phyloP scores from a whole-genome alignment of 2,329 filamentous ascomycete genomes.

The Alternaria rosae region DNA sequence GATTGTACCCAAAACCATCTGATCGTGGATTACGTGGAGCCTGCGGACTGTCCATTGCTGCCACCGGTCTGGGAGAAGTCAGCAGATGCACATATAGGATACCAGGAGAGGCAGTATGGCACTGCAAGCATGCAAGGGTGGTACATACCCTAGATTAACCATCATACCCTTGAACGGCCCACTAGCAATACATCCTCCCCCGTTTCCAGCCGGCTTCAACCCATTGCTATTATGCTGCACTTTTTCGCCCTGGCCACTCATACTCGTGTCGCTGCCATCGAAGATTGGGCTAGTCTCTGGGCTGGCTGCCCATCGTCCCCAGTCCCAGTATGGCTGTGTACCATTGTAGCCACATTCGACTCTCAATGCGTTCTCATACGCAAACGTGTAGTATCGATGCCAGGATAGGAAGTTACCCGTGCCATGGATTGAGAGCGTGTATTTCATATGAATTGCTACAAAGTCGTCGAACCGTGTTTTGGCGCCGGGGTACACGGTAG shows the following conservation, averaged over 20 bases:
- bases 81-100: neutral
- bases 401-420: constrained; percentile 50
- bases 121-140: neutral
- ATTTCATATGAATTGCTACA: constrained; percentile 48
- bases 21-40: constrained; percentile 46
- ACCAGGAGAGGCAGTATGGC: neutral
- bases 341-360: constrained; percentile 55
- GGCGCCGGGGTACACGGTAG: constrained; percentile 40
- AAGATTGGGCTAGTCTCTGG: constrained; percentile 61
- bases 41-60: constrained; percentile 25
- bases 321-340: constrained; percentile 62
- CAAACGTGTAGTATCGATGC: constrained; percentile 54
- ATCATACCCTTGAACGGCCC: constrained; percentile 59
- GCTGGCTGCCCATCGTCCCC: constrained; percentile 57
- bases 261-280: constrained; percentile 61
- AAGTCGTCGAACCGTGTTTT: constrained; percentile 49
- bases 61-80: constrained; percentile 29
- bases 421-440: constrained; percentile 43
- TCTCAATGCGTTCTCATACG: constrained; percentile 53
- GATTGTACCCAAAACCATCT: constrained; percentile 47
- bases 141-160: constrained; percentile 40
- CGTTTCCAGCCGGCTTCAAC: constrained; percentile 56
- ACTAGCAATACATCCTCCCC: constrained; percentile 62
- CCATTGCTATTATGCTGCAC: constrained; percentile 36
- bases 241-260: constrained; percentile 57